Conservation (phyloP, 305 asterid genomes). For the Vinca major region DNA sequence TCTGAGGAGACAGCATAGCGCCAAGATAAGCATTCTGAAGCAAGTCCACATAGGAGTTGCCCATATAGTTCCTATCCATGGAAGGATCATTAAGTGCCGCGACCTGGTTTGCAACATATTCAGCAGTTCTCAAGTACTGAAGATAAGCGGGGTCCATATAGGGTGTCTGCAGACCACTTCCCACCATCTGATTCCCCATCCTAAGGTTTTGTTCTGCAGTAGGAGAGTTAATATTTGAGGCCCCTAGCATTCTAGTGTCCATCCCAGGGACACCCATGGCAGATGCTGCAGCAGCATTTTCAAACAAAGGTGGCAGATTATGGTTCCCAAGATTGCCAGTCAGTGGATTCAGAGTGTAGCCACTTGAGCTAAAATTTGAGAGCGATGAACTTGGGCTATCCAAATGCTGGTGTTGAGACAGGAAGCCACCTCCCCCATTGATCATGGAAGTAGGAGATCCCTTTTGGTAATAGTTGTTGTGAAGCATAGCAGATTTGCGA, state of each 20-base stretch:
- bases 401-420: constrained; percentile 58
- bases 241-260: constrained; percentile 69
- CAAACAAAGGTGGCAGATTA: constrained; percentile 85
- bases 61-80: constrained; percentile 57
- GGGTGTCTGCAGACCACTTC: constrained; percentile 43
- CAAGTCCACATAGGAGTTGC: constrained; percentile 64
- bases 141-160: constrained; percentile 67
- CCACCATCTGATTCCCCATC: constrained; percentile 61
- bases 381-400: constrained; percentile 66
- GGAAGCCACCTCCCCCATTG: constrained; percentile 46
- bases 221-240: constrained; percentile 49
- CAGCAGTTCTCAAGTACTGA: constrained; percentile 77
- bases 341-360: constrained; percentile 72
- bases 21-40: constrained; percentile 87
- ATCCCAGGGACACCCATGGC: constrained; percentile 78
- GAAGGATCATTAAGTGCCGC: constrained; percentile 74
- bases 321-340: constrained; percentile 59
- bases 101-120: constrained; percentile 62
- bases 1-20: constrained; percentile 57
- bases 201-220: constrained; percentile 53
- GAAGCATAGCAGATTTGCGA: constrained; percentile 37
- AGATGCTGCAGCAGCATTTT: constrained; percentile 91
- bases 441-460: constrained; percentile 40
- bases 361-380: constrained; percentile 48
- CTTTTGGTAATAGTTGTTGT: constrained; percentile 39